Conservation (phyloP, 129 eudicot genomes). For the Lonicera japonica region DNA sequence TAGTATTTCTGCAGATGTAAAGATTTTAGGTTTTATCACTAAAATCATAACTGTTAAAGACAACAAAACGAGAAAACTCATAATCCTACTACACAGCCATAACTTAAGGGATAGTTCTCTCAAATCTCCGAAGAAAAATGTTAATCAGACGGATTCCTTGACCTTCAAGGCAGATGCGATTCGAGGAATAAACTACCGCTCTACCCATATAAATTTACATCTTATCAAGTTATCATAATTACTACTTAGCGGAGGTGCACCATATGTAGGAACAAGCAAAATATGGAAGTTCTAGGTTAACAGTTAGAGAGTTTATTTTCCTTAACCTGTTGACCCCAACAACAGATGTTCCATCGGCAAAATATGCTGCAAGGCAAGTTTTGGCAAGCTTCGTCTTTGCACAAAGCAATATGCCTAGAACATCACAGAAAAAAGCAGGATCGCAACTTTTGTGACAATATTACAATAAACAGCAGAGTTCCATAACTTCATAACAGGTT, state of each 20-base stretch:
- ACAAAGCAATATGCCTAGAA: slow-evolving; percentile 83
- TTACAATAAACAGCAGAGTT: not conserved
- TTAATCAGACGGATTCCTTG: not conserved
- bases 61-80: not conserved
- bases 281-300: not conserved
- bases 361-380: slow-evolving; percentile 69
- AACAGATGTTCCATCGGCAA: slow-evolving; percentile 86
- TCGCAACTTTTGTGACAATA: not conserved
- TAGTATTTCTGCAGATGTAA: slow-evolving; percentile 26
- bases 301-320: slow-evolving; percentile 4
- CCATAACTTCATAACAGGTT: not conserved
- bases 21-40: slow-evolving; percentile 18
- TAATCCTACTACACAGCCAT: not conserved
- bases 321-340: slow-evolving; percentile 52
- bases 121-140: not conserved
- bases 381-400: slow-evolving; percentile 90
- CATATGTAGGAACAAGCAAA: not conserved
- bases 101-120: not conserved
- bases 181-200: not conserved
- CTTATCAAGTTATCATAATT: not conserved
- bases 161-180: not conserved
- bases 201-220: not conserved
- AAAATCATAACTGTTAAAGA: not conserved
- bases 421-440: slow-evolving; percentile 2
- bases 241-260: not conserved